Conservation (phyloP, 2,329 filamentous ascomycete species). For the Trichoderma harzianum region DNA sequence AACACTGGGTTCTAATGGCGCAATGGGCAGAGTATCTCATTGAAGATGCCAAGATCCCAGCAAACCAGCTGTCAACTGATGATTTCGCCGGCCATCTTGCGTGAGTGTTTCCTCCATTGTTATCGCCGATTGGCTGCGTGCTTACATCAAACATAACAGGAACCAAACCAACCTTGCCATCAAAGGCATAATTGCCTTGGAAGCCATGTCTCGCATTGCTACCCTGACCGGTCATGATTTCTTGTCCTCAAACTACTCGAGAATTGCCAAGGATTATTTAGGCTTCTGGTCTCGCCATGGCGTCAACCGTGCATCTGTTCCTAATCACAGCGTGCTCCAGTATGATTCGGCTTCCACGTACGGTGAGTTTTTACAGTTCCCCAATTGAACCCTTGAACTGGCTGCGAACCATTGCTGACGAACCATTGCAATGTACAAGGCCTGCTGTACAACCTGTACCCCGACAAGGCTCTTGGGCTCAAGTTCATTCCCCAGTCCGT, state of each 20-base stretch:
- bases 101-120: constrained; percentile 33
- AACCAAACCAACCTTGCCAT: constrained; percentile 62
- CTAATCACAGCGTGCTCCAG: constrained; percentile 69
- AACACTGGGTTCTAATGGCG: constrained; percentile 69
- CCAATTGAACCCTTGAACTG: neutral
- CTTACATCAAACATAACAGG: neutral
- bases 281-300: constrained; percentile 68
- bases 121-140: neutral
- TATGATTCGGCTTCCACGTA: constrained; percentile 63
- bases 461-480: constrained; percentile 73
- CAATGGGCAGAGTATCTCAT: constrained; percentile 79
- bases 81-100: constrained; percentile 71
- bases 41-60: constrained; percentile 69
- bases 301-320: constrained; percentile 61
- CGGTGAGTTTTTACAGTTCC: constrained; percentile 27
- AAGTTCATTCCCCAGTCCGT: constrained; percentile 70
- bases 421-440: constrained; percentile 9
- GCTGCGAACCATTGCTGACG: neutral
- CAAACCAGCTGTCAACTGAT: constrained; percentile 76
- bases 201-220: constrained; percentile 73
- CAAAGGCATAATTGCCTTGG: constrained; percentile 80
- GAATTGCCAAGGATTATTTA: constrained; percentile 67
- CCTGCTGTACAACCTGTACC: constrained; percentile 75
- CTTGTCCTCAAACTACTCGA: constrained; percentile 57
- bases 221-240: constrained; percentile 55